Base-by-base conservation (phyloP, 1,284 basidiomycete genomes). In the Xanthoconium separans region DNA sequence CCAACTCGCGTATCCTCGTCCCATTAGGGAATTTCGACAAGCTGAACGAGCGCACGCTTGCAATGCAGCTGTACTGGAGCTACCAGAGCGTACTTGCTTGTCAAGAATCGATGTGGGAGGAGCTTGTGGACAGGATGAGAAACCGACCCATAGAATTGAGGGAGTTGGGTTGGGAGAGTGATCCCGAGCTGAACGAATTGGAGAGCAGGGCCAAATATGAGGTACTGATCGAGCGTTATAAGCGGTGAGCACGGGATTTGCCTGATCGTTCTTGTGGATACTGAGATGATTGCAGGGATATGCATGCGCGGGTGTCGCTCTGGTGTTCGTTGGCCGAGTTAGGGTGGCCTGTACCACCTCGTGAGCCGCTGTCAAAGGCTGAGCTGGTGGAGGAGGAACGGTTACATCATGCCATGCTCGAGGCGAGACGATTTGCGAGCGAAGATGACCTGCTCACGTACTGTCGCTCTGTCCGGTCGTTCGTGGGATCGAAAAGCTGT, bases 21-120 rank as follows among this genome's bases (percentile, higher is more conserved):
- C 75, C 78, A 2, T 56, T 75, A 27, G 75, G 78, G 41, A 73
- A 74, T 44, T 65, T 84, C 11, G 70, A 72, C 50, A 65, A 66
- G 20, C 66, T 87, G 55, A 82, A 74, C 52, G 82, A 85, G 55
- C 78, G 83, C 37, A 82, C 83, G 13, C 73, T 87, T 37, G 85
- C 83, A 6, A 85, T 89, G 83, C 86, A 89, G 55, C 76, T 90
- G 9, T 83, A 85, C 63, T 75, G 80, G 55, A 79, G 83, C 29
- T 86, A 83, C 53, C 79, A 82, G 58, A 69, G 74, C 30, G 84
- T 91, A n/a, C 66, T 89, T 12, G 83, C 82, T 11, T 84, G 82
- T 59, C 81, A 84, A 68, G 88, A 91, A 67, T 83, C 86, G 39
- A 88, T 91, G 85, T 91, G 87, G 87, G 87, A 89, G 57, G 87